Percentiles rank a stretch among this genome's conserved stretches.
These are phyloP conservation scores for Diophrys sp. DNA, from an alignment of 73 alveolate species.

Conservation along the genomic window DNA sequence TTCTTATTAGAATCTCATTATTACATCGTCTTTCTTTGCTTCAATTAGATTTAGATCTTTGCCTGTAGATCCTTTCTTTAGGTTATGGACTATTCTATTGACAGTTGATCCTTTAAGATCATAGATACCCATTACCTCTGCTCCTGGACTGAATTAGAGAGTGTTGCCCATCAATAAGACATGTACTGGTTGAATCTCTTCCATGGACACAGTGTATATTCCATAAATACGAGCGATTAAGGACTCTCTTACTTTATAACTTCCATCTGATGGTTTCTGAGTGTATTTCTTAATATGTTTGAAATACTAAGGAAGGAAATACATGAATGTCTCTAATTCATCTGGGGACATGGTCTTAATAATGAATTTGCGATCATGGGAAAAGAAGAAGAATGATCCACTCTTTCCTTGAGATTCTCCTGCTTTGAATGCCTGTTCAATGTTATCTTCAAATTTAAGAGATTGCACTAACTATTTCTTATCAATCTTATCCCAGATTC, in stretches of 20 bases:
- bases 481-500: conserved; percentile 26
- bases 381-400: conserved; percentile 94
- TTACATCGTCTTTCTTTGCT: conserved; percentile 20
- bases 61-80: conserved; percentile 62
- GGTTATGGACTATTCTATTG: conserved; percentile 74
- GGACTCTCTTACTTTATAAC: no score
- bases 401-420: conserved; percentile 84
- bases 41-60: conserved; percentile 72
- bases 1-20: conserved; percentile 33
- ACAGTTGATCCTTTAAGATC: conserved; percentile 91
- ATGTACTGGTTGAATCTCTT: conserved; percentile 79
- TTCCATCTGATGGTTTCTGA: conserved; percentile 31
- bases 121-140: conserved; percentile 66
- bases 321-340: conserved; percentile 69
- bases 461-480: conserved; percentile 20
- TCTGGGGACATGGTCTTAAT: conserved; percentile 86
- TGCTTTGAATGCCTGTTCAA: conserved; percentile 49
- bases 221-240: conserved; percentile 91
- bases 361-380: conserved; percentile 86
- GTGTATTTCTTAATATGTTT: conserved; percentile 43
- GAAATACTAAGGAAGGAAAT: conserved; percentile 63
- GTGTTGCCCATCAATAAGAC: conserved; percentile 91
- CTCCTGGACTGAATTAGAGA: conserved; percentile 55
- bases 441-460: conserved; percentile 34
- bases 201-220: conserved; percentile 80